These are phyloP conservation scores for Sphagnum tenellum DNA, from an alignment of 225 moss, liverwort and hornwort genomes.

Conservation along the genomic window DNA sequence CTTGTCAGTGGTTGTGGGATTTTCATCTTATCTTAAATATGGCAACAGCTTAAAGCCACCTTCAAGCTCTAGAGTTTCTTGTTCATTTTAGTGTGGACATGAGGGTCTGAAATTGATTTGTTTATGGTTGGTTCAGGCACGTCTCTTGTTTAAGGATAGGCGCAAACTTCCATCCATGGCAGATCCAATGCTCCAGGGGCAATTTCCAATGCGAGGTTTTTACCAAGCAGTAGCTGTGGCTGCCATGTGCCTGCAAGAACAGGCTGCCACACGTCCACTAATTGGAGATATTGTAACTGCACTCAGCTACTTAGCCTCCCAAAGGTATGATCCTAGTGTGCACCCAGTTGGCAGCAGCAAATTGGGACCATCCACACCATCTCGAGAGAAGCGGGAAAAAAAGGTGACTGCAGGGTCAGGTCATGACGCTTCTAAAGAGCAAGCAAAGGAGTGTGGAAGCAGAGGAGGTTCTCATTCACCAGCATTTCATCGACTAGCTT, in stretches of 20 bases:
- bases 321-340: constrained; percentile 91
- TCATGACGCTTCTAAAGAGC: constrained; percentile 64
- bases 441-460: constrained; percentile 58
- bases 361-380: constrained; percentile 86
- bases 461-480: constrained; percentile 72
- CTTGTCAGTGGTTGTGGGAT: too few relatives aligned
- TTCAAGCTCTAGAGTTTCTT: too few relatives aligned
- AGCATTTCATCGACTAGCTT: constrained; percentile 64
- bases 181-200: constrained; percentile 91
- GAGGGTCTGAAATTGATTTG: too few relatives aligned
- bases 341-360: constrained; percentile 89
- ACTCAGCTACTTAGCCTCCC: constrained; percentile 94
- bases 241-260: constrained; percentile 98
- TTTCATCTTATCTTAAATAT: too few relatives aligned
- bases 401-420: constrained; percentile 50
- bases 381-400: constrained; percentile 89
- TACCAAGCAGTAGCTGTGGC: constrained; percentile 97
- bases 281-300: constrained; percentile 97
- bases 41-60: too few relatives aligned
- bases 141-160: constrained; percentile 88
- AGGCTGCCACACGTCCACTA: constrained; percentile 85
- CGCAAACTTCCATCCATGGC: constrained; percentile 99
- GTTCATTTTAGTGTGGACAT: too few relatives aligned
- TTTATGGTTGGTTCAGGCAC: constrained; percentile 48
- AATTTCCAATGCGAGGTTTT: constrained; percentile 90